Base-by-base conservation (phyloP, 192 early-diverging fungal genomes). In the Linnemannia elongata region DNA sequence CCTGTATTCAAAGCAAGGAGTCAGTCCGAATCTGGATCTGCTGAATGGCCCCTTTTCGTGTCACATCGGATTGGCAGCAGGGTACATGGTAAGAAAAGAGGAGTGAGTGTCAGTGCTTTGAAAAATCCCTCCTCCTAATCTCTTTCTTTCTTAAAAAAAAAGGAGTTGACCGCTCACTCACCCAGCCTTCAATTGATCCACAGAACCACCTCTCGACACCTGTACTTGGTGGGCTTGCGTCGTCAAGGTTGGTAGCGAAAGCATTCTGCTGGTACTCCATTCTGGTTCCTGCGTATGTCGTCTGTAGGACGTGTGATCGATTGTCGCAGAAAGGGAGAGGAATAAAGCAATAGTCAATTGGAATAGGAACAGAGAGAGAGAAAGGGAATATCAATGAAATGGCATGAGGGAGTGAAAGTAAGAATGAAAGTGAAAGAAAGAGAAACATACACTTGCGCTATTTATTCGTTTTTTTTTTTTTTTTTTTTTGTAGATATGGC, bases 1-100 rank as follows among this genome's bases (percentile, higher is more conserved):
- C 82, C 76, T 78, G 35, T 74, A 74, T 47, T 78, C 82, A 41
- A 83, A 83, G 72, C 76, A 78, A 1, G 60, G 76, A 13, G 82
- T 83, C 18, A 83, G 41, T 15, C 39, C 82, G 27, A 83, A 73
- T 54, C 82, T 76, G 38, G 3, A 18, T 57, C 20, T 3, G 44
- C 75, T 77, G 2, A 35, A 2, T 47, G 82, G 76, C 6, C 82
- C 82, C 82, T 83, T 63, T 63, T 60, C n/a, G 10, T 60, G 24
- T 27, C 10, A 12, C 27, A 63, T 27, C 55, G n/a, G 6, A 27
- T 24, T 15, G 33, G 12, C 60, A 63, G 27, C 33, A 63, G n/a
- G 7, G 27, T 2, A 38, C 36, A 72, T 69, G 22, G 39, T 73
- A 55, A 75, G 9, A 75, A 77, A 6, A 71, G 5, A 5, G 38